Evolutionary conservation across 1,139 yeast genomes (phyloP), one percentile per base, ranked within the genome.

Genomic region (Kluyveromyces marxianus): DNA sequence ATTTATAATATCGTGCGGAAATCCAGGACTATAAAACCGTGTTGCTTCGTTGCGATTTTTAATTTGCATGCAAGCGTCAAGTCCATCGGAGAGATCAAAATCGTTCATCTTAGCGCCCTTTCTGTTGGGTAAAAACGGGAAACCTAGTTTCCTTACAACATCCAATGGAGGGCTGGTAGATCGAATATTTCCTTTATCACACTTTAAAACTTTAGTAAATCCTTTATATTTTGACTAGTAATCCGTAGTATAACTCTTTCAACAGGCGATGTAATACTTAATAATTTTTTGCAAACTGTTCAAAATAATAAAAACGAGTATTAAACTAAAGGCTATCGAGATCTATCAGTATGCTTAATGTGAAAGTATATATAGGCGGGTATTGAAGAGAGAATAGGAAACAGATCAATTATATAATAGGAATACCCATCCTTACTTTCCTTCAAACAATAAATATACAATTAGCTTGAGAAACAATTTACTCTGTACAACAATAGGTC

Each of bases 1-100:
- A 40, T 40, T 34, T 40, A 42, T 48, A 48, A 49, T 47, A 63
- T 64, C 67, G 81, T 78, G 83, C 83, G 83, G 83, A 74, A 53
- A 76, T 73, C 83, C 83, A 74, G 76, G 76, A 76, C 81, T 74
- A 62, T 63, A 65, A 65, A 69, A 70, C 79, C 82, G 83, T 77
- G 83, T 77, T 77, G 82, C 81, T 74, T 74, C 68, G 63, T 40
- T 40, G 43, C 37, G 32, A 40, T 34, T 26, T 40, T 34, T 40
- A 14, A 33, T 40, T 40, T 40, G 34, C 43, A 40, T 40, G 57
- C 53, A 72, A 71, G 82, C 77, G 83, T 77, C 83, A 74, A 71
- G 82, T 77, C 77, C 75, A 63, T 69, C 69, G 83, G 83, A 71
- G 78, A 78, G 83, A 78, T 54, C 52, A 68, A 71, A 50, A 55